Evolutionary conservation across 2,329 filamentous ascomycete genomes (phyloP), one percentile per base, ranked within the genome.

Genomic region (Pseudomassariella vexata): DNA sequence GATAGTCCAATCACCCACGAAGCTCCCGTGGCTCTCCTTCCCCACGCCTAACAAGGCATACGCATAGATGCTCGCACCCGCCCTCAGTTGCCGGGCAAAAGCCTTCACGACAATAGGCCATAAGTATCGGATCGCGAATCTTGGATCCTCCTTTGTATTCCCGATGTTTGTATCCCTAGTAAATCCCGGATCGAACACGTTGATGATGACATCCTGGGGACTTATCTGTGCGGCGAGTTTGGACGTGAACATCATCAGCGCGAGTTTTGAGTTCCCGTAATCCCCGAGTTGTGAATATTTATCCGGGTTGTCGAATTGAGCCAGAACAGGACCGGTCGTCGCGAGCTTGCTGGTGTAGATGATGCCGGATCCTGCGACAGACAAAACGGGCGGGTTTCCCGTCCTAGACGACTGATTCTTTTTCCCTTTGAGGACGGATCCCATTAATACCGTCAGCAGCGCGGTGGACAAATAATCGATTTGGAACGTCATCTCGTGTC

Each of bases 151-250:
- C n/a, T n/a, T n/a, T n/a, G n/a, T n/a, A n/a, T n/a, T n/a, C n/a
- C n/a, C n/a, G n/a, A n/a, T n/a, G n/a, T n/a, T 7, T 14, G 54
- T 56, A 7, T 48, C 49, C 14, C 47, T 50, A 0, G 41, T 47
- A 7, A 52, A 41, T 3, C 48, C 57, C 3, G 49, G 48, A 27
- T 51, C 41, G 15, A 43, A 31, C 12, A 28, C 24, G 34, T 47
- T 51, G 30, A 52, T 29, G 9, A 47, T 32, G 16, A 48, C 43
- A 10, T 50, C 45, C 8, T 38, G 32, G 8, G 40, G 19, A 9
- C 20, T 21, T 16, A 49, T 36, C 6, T 14, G 9, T 12, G 39
- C 30, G 10, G 37, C 36, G 17, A 50, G 43, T 28, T 36, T 38
- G 11, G 36, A 23, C 14, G 44, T 23, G 28, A 48, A 46, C 19